Base-by-base conservation (phyloP, 805 yeast genomes). In the Yarrowia sp. region DNA sequence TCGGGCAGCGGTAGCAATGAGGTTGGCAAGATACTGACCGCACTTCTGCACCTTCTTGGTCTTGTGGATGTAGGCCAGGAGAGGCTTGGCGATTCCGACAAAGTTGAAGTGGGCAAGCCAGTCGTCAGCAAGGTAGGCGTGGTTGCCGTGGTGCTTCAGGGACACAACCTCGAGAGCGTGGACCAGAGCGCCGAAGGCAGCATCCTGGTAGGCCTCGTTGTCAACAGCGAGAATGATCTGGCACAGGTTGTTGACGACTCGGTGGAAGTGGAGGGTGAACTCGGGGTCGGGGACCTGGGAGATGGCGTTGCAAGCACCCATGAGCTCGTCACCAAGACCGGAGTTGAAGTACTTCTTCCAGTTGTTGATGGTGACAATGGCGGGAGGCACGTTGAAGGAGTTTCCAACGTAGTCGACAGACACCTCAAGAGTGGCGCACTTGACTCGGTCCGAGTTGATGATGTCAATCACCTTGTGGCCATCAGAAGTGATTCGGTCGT, bases 331-430 rank as follows among this genome's bases (percentile, higher is more conserved):
- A 6, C 47, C 47, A 19, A 55, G 47, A 21, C 61, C 61, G 8
- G 61, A 55, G 46, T 55, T 39, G 38, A 38, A 39, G 47, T 55
- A 55, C 32, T 73, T 70, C 63, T 77, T 81, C 81, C 85, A 83
- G 63, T 80, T 78, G 65, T 85, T 70, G 49, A 89, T 73, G 31
- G 79, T 77, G 41, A 81, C 82, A 63, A 86, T 76, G 3, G 85
- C 73, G 6, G 74, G 38, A 13, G 61, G 47, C 19, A 55, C 38
- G 67, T 88, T 87, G 73, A 76, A 87, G 14, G 76, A 71, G 66
- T 81, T 85, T 24, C 97, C 96, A 62, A 85, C 83, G 70, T 87
- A 89, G 58, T 81, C 84, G 0, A 88, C 76, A 16, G 81, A 77
- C 18, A 88, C 67, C 65, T 86, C 87, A 49, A 79, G 63, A 1